These are phyloP conservation scores for Xanthoceras sorbifolium DNA, from an alignment of 345 rosid species.

Conservation along the genomic window DNA sequence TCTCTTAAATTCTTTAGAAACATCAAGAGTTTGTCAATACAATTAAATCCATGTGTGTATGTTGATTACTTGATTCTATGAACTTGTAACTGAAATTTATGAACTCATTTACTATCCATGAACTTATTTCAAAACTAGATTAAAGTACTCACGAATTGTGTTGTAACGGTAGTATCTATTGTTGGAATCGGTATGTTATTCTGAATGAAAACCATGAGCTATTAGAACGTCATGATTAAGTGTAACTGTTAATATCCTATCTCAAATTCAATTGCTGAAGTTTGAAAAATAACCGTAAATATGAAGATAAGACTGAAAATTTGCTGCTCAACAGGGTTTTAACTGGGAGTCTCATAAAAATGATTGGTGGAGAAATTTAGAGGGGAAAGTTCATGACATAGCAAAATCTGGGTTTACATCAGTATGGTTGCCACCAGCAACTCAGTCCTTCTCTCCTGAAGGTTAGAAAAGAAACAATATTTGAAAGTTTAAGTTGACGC, in stretches of 20 bases:
- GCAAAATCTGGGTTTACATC: conserved; percentile 89
- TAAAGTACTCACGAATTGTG: neutral
- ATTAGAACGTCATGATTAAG: neutral
- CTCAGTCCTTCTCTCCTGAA: conserved; percentile 77
- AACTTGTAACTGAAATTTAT: neutral
- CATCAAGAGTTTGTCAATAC: neutral
- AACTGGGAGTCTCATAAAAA: conserved; percentile 94
- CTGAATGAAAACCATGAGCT: neutral
- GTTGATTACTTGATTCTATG: neutral
- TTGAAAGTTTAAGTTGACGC: conserved; percentile 9
- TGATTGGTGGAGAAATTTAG: conserved; percentile 91
- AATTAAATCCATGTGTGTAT: no score
- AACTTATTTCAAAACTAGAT: neutral
- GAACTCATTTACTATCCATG: no score
- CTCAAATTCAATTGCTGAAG: conserved; percentile 17
- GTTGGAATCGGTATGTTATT: neutral
- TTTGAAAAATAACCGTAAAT: neutral
- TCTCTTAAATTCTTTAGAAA: neutral
- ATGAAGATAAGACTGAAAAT: conserved; percentile 18
- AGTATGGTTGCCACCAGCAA: conserved; percentile 86
- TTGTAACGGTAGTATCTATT: conserved; percentile 13
- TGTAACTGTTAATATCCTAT: neutral
- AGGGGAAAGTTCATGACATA: conserved; percentile 62
- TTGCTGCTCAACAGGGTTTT: conserved; percentile 57
- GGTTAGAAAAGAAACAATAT: conserved; percentile 41